Evolutionary conservation across 768 basidiomycete genomes (phyloP), one percentile per base, ranked within the genome.

Genomic region (Cystofilobasidium capitatum): DNA sequence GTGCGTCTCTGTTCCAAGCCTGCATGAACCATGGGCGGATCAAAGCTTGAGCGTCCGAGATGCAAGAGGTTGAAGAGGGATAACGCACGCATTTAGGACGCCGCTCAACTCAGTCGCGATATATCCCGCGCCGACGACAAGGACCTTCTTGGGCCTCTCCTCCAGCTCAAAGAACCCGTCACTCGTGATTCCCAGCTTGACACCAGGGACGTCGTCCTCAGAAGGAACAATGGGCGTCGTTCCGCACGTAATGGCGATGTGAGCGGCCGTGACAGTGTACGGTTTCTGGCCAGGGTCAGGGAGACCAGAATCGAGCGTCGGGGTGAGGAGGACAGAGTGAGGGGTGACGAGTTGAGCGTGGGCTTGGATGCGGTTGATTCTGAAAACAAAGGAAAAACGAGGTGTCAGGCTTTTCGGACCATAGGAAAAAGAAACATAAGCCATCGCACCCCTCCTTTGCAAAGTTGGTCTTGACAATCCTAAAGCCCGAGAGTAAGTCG

Each of bases 1-100:
- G 16, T 64, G 49, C 17, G 54, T 54, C 14, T 64, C 39, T 17
- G 63, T 57, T 17, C 63, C 63, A 29, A 64, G 63, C 2, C 63
- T 64, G 7, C 3, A 96, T 84, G 79, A 98, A 84, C 62, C 96
- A 84, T n/a, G 93, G 93, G 4, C 92, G 89, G 54, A 97, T 85
- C 77, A 49, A 12, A 35, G 22, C 31, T 31, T 61, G 5, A 12
- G 5, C 45, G 26, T 0, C 29, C n/a, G 17, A 17, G 1, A 24
- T 26, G 24, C 10, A 20, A 20, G 8, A 0, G 17, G 17, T 2
- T 4, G 47, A 26, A 5, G 13, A 36, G 20, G 10, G 14, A 3
- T 20, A 10, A 44, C 63, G n/a, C 39, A 57, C 63, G 63, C 63
- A 5, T 64, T 29, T 24, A 64, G n/a, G 37, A 64, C 39, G 33